Evolutionary conservation across 1,139 yeast genomes (phyloP), one percentile per base, ranked within the genome.

Genomic region (Pichia norvegensis): DNA sequence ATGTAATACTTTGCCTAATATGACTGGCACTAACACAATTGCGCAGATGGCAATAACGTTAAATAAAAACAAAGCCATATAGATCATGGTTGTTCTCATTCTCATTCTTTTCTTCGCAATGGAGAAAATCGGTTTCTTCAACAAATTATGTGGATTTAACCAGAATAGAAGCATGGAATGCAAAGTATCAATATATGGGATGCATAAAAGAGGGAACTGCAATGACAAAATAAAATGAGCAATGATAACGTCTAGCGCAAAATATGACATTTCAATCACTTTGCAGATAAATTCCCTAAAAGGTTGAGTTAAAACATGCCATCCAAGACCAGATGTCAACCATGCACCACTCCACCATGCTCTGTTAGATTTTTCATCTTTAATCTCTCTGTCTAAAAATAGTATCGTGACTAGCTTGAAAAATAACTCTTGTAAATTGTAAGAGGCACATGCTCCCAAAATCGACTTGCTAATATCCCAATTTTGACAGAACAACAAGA

Each of bases 291-390:
- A 72, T 52, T 79, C 85, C 48, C 84, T 62, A 3, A 69, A 55
- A 0, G 83, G 83, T 48, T 77, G 82, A 0, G 78, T 67, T 7
- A 78, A 50, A 0, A 71, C 62, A 38, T 67, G 60, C 72, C 74
- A 72, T 0, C 81, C 81, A 14, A 77, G 60, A 0, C 76, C 77
- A 0, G 81, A 69, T 1, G 70, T 67, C 4, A 73, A 52, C 85
- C 85, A 79, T 52, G 71, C 74, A 0, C 85, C 85, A 3, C 82
- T 75, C 85, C 85, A 79, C 85, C 84, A 79, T 0, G 82, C 78
- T 41, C 66, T 64, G 50, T 77, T 79, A 0, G 76, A 60, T 46
- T 68, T 66, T 47, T 74, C 79, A 46, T 73, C 74, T 42, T 68
- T 67, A 45, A 71, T 68, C 53, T 79, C 85, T 41, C 75, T 68